These are phyloP conservation scores for Gossypium rotundifolium DNA, from an alignment of 345 rosid species.

Conservation along the genomic window DNA sequence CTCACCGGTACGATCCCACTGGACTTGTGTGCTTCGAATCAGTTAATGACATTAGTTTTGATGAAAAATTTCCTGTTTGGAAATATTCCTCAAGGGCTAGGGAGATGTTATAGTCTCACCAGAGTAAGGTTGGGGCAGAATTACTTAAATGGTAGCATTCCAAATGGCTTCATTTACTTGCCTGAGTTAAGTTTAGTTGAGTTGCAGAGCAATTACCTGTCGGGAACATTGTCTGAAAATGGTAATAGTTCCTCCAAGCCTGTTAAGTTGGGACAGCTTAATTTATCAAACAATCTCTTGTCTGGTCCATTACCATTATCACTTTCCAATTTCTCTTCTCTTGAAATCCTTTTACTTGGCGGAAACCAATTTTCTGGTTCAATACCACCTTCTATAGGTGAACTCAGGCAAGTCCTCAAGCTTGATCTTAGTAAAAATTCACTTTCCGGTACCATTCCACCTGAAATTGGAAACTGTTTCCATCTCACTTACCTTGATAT, in stretches of 20 bases:
- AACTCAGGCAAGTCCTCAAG: conserved; percentile 37
- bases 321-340: conserved; percentile 43
- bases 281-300: conserved; percentile 48
- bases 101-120: conserved; percentile 42
- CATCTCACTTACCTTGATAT: conserved; percentile 55
- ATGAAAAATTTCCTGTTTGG: conserved; percentile 61
- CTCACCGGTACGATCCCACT: conserved; percentile 60
- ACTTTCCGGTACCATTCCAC: conserved; percentile 44
- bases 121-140: conserved; percentile 61
- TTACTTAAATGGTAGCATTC: conserved; percentile 57
- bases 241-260: conserved; percentile 23
- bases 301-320: conserved; percentile 52
- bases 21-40: conserved; percentile 37
- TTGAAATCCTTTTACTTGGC: conserved; percentile 41
- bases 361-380: conserved; percentile 51
- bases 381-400: conserved; percentile 43
- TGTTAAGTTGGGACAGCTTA: conserved; percentile 41
- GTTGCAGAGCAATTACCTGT: conserved; percentile 55
- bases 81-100: conserved; percentile 45
- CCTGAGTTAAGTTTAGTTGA: conserved; percentile 47
- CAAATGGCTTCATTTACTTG: conserved; percentile 53
- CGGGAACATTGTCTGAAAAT: conserved; percentile 40
- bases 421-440: conserved; percentile 51
- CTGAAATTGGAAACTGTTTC: conserved; percentile 42
- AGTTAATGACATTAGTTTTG: conserved; percentile 40